A percentile compares a stretch with the other conserved stretches of the same genome.
These are phyloP conservation scores for Neopestalotiopsis clavispora DNA, from an alignment of 2,329 filamentous ascomycete genomes.

Conservation along the genomic window DNA sequence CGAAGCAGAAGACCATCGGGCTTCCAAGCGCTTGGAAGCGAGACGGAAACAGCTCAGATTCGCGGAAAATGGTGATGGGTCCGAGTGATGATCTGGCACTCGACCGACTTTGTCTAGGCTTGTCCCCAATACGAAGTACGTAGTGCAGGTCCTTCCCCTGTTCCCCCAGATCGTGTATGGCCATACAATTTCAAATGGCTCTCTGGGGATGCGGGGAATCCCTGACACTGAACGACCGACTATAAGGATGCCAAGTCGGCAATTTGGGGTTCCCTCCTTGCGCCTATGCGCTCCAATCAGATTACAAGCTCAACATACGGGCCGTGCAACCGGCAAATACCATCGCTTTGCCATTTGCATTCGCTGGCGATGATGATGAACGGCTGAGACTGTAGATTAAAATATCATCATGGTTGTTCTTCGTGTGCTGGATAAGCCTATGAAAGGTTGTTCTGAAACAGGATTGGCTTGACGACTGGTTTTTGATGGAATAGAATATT, in stretches of 20 bases:
- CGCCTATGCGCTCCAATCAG: slow-evolving; percentile 12
- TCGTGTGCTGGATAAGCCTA: neutral
- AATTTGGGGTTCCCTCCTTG: neutral
- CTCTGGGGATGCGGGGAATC: slow-evolving; percentile 13
- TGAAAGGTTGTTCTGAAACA: neutral
- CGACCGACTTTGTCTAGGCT: neutral
- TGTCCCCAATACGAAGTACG: neutral
- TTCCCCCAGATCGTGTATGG: neutral
- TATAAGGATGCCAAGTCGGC: neutral
- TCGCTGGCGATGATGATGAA: neutral
- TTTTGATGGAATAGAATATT: too few relatives aligned
- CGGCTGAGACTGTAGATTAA: neutral
- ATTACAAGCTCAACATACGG: neutral
- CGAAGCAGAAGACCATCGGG: neutral
- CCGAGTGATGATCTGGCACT: neutral
- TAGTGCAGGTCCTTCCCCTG: neutral
- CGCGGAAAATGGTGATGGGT: slow-evolving; percentile 3
- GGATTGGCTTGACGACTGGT: too few relatives aligned
- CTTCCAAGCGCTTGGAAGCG: slow-evolving; percentile 3
- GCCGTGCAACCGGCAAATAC: neutral
- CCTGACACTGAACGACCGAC: neutral
- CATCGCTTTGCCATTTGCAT: neutral
- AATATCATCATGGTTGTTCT: neutral
- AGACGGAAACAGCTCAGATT: slow-evolving; percentile 10
- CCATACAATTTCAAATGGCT: neutral